A percentile compares a stretch with the other conserved stretches of the same genome.
These are phyloP conservation scores for Cyclotella baltica DNA, from an alignment of 108 stramenopile genomes.

Conservation along the genomic window DNA sequence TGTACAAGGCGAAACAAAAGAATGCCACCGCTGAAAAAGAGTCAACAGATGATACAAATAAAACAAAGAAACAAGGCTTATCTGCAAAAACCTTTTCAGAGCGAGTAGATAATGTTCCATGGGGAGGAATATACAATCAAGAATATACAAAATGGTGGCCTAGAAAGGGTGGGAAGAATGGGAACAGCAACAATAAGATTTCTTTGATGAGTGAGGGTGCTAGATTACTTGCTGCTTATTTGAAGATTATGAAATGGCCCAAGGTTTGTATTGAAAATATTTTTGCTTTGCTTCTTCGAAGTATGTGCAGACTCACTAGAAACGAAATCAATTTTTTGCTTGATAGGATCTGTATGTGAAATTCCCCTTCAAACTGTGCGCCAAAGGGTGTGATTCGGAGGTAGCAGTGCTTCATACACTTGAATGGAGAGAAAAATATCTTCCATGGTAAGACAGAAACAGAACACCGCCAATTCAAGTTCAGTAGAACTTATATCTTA, in stretches of 20 bases:
- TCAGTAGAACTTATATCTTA: background rate
- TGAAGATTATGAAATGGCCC: constrained; percentile 60
- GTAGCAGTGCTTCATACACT: constrained; percentile 68
- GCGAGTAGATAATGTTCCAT: constrained; percentile 38
- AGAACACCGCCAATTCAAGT: background rate
- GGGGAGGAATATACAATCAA: constrained; percentile 37
- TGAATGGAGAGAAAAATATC: constrained; percentile 76
- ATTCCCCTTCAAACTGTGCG: constrained; percentile 72
- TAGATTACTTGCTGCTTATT: constrained; percentile 43
- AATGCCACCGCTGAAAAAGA: background rate
- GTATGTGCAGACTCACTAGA: too few species aligned
- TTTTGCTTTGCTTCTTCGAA: background rate
- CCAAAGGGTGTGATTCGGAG: constrained; percentile 65
- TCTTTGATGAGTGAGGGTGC: constrained; percentile 23
- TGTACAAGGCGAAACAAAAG: constrained; percentile 4
- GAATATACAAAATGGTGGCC: constrained; percentile 43
- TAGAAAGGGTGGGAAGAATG: constrained; percentile 18
- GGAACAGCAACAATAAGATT: background rate
- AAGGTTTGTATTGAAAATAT: constrained; percentile 13
- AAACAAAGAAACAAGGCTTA: constrained; percentile 4
- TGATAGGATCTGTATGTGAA: constrained; percentile 39
- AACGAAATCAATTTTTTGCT: background rate
- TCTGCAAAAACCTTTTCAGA: constrained; percentile 25
- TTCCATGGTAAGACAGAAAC: constrained; percentile 53
- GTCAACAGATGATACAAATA: background rate